A percentile compares a stretch with the other conserved stretches of the same genome.
These are phyloP conservation scores for Zasmidium citrigriseum DNA, from an alignment of 2,329 filamentous ascomycete species.

Conservation along the genomic window DNA sequence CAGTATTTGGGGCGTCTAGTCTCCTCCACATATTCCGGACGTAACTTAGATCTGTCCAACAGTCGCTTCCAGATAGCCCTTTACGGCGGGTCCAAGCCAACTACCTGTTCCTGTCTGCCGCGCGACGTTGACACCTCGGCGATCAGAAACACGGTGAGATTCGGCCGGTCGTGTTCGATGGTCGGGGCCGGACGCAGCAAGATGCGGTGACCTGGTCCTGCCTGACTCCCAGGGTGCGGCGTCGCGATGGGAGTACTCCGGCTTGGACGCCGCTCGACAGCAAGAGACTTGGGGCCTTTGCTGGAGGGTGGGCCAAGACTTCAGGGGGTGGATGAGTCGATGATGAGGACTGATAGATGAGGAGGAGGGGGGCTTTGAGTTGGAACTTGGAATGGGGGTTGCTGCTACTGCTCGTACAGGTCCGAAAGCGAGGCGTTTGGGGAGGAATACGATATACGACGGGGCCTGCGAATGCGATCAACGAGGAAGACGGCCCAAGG, in stretches of 20 bases:
- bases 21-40: no score
- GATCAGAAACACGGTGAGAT: neutral
- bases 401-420: no score
- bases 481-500: no score
- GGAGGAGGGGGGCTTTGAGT: no score
- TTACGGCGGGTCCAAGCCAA: no score
- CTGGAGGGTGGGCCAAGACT: neutral
- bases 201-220: neutral
- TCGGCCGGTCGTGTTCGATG: neutral
- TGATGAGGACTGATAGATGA: neutral
- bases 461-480: neutral
- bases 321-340: neutral
- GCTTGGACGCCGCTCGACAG: neutral
- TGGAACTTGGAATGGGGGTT: no score
- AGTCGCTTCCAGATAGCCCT: no score
- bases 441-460: neutral
- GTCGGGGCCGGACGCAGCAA: neutral
- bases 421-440: neutral
- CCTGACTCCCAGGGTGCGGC: neutral
- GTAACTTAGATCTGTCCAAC: no score
- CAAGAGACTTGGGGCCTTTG: neutral
- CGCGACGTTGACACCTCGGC: neutral
- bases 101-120: neutral
- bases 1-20: no score
- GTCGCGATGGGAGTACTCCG: neutral